These are phyloP conservation scores for Pythium folliculosum DNA, from an alignment of 352 stramenopile genomes.

Conservation along the genomic window DNA sequence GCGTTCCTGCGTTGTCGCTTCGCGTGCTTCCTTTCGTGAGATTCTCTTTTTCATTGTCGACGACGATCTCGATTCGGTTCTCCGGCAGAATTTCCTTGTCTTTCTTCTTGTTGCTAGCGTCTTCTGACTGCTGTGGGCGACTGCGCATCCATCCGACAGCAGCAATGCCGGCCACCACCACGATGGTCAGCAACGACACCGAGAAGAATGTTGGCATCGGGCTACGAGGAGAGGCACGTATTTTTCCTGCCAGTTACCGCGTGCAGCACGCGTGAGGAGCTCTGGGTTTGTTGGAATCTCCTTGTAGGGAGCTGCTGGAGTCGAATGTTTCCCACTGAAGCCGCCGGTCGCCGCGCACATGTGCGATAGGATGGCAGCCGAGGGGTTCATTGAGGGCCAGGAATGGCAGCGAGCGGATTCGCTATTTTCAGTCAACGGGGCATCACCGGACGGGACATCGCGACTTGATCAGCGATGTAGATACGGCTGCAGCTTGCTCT, in stretches of 20 bases:
- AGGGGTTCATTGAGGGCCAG: not conserved
- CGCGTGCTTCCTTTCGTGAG: not conserved
- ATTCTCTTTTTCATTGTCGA: constrained; percentile 32
- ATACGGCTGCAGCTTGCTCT: not conserved
- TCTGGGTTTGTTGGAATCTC: not conserved
- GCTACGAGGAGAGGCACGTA: constrained; percentile 1
- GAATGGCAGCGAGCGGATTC: not conserved
- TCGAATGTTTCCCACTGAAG: not conserved
- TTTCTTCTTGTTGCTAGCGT: constrained; percentile 37
- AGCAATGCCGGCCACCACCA: constrained; percentile 33
- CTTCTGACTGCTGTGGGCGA: constrained; percentile 24
- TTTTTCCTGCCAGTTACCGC: constrained; percentile 11
- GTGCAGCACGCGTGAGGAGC: not conserved
- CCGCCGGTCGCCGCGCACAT: too few relatives aligned
- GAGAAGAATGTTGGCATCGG: constrained; percentile 26
- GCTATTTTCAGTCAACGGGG: constrained; percentile 12
- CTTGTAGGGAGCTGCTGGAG: not conserved
- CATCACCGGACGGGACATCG: not conserved
- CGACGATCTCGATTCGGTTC: constrained; percentile 52
- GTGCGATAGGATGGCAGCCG: not conserved
- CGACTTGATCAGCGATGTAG: not conserved
- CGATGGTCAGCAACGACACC: constrained; percentile 31
- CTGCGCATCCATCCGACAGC: constrained; percentile 31
- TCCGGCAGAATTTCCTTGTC: constrained; percentile 21
- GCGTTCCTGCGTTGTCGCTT: not conserved